These are phyloP conservation scores for Entonaema liquescens DNA, from an alignment of 495 filamentous ascomycete genomes.

Conservation along the genomic window DNA sequence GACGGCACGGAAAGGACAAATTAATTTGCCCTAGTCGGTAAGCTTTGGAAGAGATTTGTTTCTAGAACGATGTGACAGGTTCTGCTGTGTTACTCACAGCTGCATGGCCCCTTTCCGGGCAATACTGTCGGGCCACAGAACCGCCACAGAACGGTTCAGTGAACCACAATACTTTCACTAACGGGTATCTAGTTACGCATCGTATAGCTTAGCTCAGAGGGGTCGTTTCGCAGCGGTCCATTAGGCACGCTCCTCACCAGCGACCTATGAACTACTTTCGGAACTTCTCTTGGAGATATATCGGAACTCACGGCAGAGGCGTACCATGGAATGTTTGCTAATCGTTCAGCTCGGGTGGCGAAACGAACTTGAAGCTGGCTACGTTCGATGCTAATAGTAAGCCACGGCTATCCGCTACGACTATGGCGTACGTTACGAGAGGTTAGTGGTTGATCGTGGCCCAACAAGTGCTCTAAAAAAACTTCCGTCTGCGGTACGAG, in stretches of 20 bases:
- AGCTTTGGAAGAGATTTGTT: not conserved
- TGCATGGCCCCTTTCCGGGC: constrained; percentile 5
- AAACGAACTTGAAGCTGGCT: no score
- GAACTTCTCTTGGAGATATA: not conserved
- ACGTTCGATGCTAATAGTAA: constrained; percentile 34
- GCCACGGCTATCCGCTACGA: constrained; percentile 13
- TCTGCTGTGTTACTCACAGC: constrained; percentile 22
- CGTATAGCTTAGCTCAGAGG: not conserved
- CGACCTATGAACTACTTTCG: constrained; percentile 9
- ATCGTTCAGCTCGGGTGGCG: not conserved
- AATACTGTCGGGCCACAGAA: constrained; percentile 4
- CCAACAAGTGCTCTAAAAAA: not conserved
- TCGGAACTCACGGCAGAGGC: not conserved
- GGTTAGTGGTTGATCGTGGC: constrained; percentile 2
- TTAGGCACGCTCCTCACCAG: constrained; percentile 8
- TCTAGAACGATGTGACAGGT: not conserved
- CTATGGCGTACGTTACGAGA: constrained; percentile 8
- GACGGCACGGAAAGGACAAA: not conserved
- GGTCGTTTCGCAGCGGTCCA: constrained; percentile 33
- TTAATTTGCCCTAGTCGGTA: not conserved
- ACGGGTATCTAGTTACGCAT: not conserved
- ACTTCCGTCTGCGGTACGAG: constrained; percentile 2
- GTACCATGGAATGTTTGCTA: not conserved
- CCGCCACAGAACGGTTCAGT: not conserved
- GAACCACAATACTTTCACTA: constrained; percentile 1